Conservation (phyloP, 306 rosid species). For the Lathyrus aphaca region DNA sequence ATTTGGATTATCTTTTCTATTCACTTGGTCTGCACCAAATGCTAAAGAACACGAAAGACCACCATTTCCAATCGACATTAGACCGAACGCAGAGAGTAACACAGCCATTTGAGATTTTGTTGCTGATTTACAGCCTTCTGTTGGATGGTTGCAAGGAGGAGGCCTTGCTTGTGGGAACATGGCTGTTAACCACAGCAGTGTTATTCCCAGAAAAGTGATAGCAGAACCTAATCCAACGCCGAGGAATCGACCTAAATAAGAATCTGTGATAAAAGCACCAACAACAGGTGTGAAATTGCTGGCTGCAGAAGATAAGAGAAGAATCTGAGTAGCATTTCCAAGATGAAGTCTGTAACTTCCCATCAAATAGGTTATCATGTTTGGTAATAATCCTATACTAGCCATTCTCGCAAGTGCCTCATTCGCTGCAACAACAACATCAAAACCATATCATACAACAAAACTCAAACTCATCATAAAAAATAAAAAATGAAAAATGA, state of each 20-base stretch:
- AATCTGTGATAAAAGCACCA: conserved; percentile 70
- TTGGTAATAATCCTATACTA: conserved; percentile 54
- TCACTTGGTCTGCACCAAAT: conserved; percentile 74
- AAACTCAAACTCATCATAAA: neutral
- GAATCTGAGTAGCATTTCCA: conserved; percentile 46
- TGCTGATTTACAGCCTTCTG: conserved; percentile 49
- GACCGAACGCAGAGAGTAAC: conserved; percentile 44
- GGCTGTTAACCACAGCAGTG: no score
- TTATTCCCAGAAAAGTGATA: no score
- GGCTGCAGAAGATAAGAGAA: conserved; percentile 54
- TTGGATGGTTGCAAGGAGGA: conserved; percentile 43
- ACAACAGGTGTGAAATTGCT: conserved; percentile 60
- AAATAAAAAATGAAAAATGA: no score
- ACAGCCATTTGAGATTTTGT: conserved; percentile 50
- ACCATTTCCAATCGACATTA: conserved; percentile 67
- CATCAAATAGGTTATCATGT: conserved; percentile 67
- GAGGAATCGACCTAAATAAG: conserved; percentile 63
- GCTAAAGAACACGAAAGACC: conserved; percentile 72
- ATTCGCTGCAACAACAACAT: conserved; percentile 51
- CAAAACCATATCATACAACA: neutral
- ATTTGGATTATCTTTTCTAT: conserved; percentile 51
- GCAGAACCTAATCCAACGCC: no score
- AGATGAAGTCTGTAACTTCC: conserved; percentile 53
- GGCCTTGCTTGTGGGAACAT: conserved; percentile 63
- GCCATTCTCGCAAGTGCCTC: conserved; percentile 69